These are phyloP conservation scores for Macrocybe gigantea DNA, from an alignment of 768 basidiomycete genomes.

Conservation along the genomic window DNA sequence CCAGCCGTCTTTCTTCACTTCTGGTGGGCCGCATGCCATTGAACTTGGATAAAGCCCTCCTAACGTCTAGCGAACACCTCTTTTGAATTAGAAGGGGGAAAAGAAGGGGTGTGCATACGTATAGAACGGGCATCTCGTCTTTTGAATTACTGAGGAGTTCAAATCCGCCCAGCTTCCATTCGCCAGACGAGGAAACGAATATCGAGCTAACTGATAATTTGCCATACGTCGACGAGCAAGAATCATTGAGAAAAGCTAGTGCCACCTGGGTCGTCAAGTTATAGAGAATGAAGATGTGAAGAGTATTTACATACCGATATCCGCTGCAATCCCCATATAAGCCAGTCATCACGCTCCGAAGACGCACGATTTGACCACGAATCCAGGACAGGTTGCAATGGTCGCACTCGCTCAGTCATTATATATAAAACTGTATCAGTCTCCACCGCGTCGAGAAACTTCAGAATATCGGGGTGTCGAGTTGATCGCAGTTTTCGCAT, in stretches of 20 bases:
- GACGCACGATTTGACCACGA: conserved; percentile 55
- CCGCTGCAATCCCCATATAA: conserved; percentile 90
- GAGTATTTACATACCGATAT: conserved; percentile 60
- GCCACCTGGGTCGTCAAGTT: conserved; percentile 55
- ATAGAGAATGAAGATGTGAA: conserved; percentile 2
- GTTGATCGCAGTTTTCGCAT: conserved; percentile 85
- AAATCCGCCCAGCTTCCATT: conserved; percentile 96
- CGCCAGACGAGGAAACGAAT: conserved; percentile 89
- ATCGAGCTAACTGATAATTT: conserved; percentile 69
- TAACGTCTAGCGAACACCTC: conserved; percentile 44
- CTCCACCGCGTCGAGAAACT: conserved; percentile 91
- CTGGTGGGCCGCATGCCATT: conserved; percentile 64
- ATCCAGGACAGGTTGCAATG: conserved; percentile 57
- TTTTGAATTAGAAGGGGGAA: conserved; percentile 5
- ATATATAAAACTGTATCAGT: conserved; percentile 84
- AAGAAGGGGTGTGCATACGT: conserved; percentile 46
- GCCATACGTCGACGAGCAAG: conserved; percentile 79
- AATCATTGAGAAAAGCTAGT: conserved; percentile 83
- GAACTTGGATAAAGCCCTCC: conserved; percentile 61
- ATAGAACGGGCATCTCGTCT: conserved; percentile 74
- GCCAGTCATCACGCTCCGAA: conserved; percentile 80
- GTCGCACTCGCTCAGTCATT: conserved; percentile 90
- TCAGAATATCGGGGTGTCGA: conserved; percentile 93
- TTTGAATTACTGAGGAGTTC: conserved; percentile 82
- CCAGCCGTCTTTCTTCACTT: conserved; percentile 88